Percentiles rank a stretch among this genome's conserved stretches.
Conservation (phyloP, 2,329 filamentous ascomycete species). For the Cladorrhinum sp. region DNA sequence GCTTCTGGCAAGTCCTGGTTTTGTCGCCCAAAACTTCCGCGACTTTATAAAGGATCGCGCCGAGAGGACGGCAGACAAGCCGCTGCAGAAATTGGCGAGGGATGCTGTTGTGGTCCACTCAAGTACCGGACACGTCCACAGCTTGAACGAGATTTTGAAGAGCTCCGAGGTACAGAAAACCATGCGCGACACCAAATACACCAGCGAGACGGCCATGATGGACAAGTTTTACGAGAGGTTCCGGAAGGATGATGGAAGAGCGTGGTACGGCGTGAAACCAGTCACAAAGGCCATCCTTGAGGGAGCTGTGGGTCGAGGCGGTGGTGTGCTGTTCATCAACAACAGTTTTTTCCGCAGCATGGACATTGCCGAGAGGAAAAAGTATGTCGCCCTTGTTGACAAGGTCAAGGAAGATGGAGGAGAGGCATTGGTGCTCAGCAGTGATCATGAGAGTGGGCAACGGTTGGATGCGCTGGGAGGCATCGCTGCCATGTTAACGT, state of each 20-base stretch:
- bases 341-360: conserved; percentile 84
- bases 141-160: conserved; percentile 81
- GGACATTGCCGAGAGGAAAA: conserved; percentile 70
- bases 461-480: conserved; percentile 79
- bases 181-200: conserved; percentile 84
- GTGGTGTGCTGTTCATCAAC: conserved; percentile 80
- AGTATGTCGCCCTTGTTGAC: conserved; percentile 84
- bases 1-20: conserved; percentile 84
- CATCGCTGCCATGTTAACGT: conserved; percentile 87
- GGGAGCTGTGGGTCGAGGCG: conserved; percentile 83
- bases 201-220: conserved; percentile 78
- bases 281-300: conserved; percentile 80
- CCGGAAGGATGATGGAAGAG: conserved; percentile 78
- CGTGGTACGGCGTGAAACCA: conserved; percentile 84
- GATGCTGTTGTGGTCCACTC: conserved; percentile 75
- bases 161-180: conserved; percentile 73
- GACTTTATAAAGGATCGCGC: conserved; percentile 66
- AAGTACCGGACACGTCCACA: conserved; percentile 81
- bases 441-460: conserved; percentile 89
- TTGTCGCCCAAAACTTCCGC: conserved; percentile 77
- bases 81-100: conserved; percentile 59
- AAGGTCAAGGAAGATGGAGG: conserved; percentile 83
- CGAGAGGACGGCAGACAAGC: conserved; percentile 60
- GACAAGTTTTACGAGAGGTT: conserved; percentile 77
- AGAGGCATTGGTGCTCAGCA: conserved; percentile 84